Base-by-base conservation (phyloP, 371 early-diverging fungal species). In the Rhizopus stolonifer region DNA sequence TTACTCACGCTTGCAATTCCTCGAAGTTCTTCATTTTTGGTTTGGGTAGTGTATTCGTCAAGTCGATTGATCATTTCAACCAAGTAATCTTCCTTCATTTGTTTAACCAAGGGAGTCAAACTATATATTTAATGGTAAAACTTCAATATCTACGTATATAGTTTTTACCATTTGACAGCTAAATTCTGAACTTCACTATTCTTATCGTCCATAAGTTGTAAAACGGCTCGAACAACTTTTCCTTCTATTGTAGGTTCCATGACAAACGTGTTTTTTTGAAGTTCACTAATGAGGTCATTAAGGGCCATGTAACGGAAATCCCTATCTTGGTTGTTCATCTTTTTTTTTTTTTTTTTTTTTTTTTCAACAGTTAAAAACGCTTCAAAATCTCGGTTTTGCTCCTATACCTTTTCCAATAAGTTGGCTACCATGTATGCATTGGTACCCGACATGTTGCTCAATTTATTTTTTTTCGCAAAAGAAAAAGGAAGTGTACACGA, bases 281-380 rank as follows among this genome's bases (percentile, higher is more conserved):
- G 81, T 48, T 86, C 86, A 22, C 83, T 84, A 58, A 84, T 85
- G 54, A 97, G 69, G 73, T 96, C 96, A 55, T 88, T 88, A 40
- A 88, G 60, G 15, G 94, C 96, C 95, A 97, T 96, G 71, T 87
- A 92, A 54, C 98, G 92, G 65, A 92, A 87, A 74, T 97, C 98
- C 45, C 88, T 80, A 76, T 97, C 98, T 38, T 78, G 72, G 56
- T 83, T 80, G 34, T 68, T 66, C 81, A 89, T 83, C 92, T 91
- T 75, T 46, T 11, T 25, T n/a, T n/a, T n/a, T n/a, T n/a, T n/a
- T n/a, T n/a, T n/a, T n/a, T n/a, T n/a, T n/a, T n/a, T n/a, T n/a
- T n/a, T n/a, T n/a, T n/a, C n/a, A n/a, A n/a, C n/a, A n/a, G n/a
- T 6, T 33, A 17, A 22, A 13, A 34, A 14, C 4, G 14, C 14